Base-by-base conservation (phyloP, 257 asterid genomes). In the Nemophila menziesii region DNA sequence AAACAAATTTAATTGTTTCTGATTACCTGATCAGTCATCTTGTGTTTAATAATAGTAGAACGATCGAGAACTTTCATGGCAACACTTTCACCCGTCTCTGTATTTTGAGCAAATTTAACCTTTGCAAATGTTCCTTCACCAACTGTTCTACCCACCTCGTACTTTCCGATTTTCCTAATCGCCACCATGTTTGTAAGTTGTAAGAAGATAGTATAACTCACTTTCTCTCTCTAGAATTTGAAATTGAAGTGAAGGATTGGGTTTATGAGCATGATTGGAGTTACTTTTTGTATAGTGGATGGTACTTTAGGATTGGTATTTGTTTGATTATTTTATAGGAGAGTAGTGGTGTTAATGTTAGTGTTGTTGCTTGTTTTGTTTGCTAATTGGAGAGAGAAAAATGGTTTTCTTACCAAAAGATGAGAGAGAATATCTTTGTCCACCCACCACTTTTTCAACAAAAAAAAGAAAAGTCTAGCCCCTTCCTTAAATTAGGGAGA, bases 71-170 rank as follows among this genome's bases (percentile, higher is more conserved):
- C 77, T 65, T 90, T 90, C 98, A 90, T 90, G 51, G 98, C 98
- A 21, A 90, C 98, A 43, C 98, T 90, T 59, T 90, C 94, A 29
- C 98, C 98, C 1, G 94, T 84, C 67, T 89, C 98, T 6, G 96
- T 89, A 44, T 89, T 89, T 64, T 89, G 98, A 2, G 96, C 98
- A 51, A 89, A 89, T 75, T 80, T 84, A 59, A 89, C 98, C 52
- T 89, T 89, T n/a, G 98, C 98, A 63, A 84, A 89, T 52, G 98
- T 80, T 46, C 98, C 98, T 69, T 89, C 96, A 10, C 98, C 98
- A 1, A 89, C 77, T 26, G 98, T 89, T 68, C 98, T 71, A 21
- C 98, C 98, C 34, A 89, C 86, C 66, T 89, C 98, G 51, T 84
- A 89, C 92, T 80, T 89, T 26, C 96, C 98, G 37, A 89, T 92